phyloP scores from a whole-genome alignment of 2,329 filamentous ascomycete species.

The Fusarium globosum region DNA sequence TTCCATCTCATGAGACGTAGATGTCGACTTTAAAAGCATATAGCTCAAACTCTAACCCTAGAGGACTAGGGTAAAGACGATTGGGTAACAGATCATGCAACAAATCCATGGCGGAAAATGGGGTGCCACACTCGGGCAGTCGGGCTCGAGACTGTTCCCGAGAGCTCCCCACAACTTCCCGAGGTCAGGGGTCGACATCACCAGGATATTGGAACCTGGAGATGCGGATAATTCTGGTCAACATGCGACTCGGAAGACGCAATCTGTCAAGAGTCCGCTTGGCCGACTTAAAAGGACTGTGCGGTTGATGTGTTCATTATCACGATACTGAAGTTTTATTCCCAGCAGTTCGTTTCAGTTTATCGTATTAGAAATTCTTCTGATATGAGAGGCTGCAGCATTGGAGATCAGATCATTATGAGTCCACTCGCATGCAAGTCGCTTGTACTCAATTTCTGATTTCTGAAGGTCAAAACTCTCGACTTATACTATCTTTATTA shows the following conservation, averaged over 20 bases:
- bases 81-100: conserved; percentile 29
- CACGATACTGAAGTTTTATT: neutral
- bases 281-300: neutral
- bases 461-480: neutral
- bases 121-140: conserved; percentile 34
- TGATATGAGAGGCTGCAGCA: neutral
- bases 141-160: conserved; percentile 34
- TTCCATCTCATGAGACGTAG: neutral
- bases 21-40: conserved; percentile 22
- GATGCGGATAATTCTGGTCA: neutral
- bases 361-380: neutral
- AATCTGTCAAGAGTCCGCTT: neutral
- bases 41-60: neutral
- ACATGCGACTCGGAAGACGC: neutral
- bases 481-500: rapidly evolving
- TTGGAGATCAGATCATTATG: neutral
- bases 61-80: neutral
- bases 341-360: neutral
- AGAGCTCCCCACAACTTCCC: conserved; percentile 20
- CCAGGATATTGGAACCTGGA: neutral
- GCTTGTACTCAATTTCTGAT: neutral
- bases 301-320: neutral
- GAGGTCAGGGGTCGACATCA: neutral
- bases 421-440: neutral
- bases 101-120: neutral